Base-by-base conservation (phyloP, 2,329 filamentous ascomycete species). In the Aureobasidium sp. region DNA sequence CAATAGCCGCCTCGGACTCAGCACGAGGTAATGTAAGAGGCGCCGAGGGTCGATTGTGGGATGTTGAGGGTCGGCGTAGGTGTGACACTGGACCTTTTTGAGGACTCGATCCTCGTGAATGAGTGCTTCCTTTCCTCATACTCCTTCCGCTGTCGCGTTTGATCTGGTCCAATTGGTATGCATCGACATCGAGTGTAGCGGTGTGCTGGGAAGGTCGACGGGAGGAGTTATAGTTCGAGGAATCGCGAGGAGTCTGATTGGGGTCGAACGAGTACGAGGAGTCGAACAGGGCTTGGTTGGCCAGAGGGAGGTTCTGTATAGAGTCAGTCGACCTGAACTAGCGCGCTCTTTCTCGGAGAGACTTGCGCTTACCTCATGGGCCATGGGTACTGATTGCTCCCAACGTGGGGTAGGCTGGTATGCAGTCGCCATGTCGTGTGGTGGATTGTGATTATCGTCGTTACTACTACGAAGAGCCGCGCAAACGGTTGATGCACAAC, bases 391-490 rank as follows among this genome's bases (percentile, higher is more conserved):
- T 8, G 61, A 42, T 7, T 59, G 61, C 21, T 62, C 48, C 61
- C 61, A 62, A 36, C 55, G 61, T 42, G 59, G 48, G 59, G 50
- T 32, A 41, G 59, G n/a, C 16, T 61, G 59, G 34, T 47, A 55
- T 45, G 59, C 59, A 34, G 59, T 61, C n/a, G 59, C 59, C 59
- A 61, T 61, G 42, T n/a, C 37, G 27, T 6, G 30, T 37, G 37
- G 21, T 36, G 47, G 5, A 30, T 53, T 53, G 48, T 37, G 36
- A 36, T 58, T 48, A 29, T 58, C 42, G 32, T 58, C 53, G 53
- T 32, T 34, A 10, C n/a, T 27, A 57, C 53, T 44, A 34, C 39
- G 50, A 37, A 42, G 37, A 41, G 39, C 13, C 32, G 48, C 41
- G 41, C 41, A 48, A 61, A 49, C 47, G 47, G 47, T 50, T 41